Evolutionary conservation across 768 basidiomycete genomes (phyloP).

Genomic region (Rickenella mellea): DNA sequence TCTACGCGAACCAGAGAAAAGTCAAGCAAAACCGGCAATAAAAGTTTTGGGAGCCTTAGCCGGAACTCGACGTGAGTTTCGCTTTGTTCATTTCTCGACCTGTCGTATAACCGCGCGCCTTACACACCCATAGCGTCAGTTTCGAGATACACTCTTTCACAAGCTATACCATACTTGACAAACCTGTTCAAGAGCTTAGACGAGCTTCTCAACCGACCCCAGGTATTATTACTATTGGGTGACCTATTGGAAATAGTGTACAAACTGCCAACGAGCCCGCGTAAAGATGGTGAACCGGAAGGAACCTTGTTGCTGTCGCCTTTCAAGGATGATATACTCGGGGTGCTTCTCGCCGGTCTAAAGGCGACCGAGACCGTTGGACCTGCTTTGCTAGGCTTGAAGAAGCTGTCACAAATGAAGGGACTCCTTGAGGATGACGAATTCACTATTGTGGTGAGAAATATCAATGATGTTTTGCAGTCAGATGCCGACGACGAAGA

Average conservation of each 20-base stretch:
- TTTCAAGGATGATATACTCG: constrained; percentile 72
- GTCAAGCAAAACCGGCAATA: constrained; percentile 79
- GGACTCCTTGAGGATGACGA: constrained; percentile 63
- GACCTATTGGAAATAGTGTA: constrained; percentile 50
- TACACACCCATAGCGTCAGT: constrained; percentile 45
- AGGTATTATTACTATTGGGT: constrained; percentile 57
- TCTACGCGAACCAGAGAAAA: constrained; percentile 87
- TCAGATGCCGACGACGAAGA: constrained; percentile 44
- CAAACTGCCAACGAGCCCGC: constrained; percentile 19
- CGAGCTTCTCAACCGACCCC: constrained; percentile 55
- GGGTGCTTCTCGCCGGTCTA: constrained; percentile 49
- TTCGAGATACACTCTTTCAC: constrained; percentile 54
- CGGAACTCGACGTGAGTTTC: constrained; percentile 62
- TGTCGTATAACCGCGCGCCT: not conserved
- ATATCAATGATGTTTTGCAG: constrained; percentile 59
- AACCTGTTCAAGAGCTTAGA: constrained; percentile 64
- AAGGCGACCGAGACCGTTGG: constrained; percentile 39
- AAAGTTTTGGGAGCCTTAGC: constrained; percentile 75
- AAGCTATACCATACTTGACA: constrained; percentile 69
- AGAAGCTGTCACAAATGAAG: constrained; percentile 54
- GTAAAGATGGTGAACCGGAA: constrained; percentile 12
- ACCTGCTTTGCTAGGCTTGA: constrained; percentile 57
- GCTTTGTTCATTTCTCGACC: constrained; percentile 5
- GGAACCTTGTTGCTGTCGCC: constrained; percentile 35
- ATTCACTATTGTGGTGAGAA: constrained; percentile 69